Evolutionary conservation across 495 filamentous ascomycete species (phyloP).

Genomic region (Pseudotulostoma volvatum): DNA sequence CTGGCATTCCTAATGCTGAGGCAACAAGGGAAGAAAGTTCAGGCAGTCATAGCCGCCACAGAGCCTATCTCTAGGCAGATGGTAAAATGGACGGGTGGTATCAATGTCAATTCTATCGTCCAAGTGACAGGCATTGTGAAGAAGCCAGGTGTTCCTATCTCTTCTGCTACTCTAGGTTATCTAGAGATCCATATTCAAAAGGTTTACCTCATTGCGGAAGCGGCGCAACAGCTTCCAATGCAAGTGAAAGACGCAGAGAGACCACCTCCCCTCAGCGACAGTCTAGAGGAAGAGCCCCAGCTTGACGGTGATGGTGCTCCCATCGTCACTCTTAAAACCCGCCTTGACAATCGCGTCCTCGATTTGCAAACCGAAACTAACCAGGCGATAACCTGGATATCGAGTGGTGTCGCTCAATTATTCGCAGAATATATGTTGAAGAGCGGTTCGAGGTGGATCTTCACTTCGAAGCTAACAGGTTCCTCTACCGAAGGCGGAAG

Average conservation of each 20-base stretch:
- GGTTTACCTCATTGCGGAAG: slow-evolving; percentile 57
- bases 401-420: slow-evolving; percentile 61
- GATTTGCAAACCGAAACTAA: slow-evolving; percentile 78
- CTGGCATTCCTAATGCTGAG: slow-evolving; percentile 83
- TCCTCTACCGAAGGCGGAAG: slow-evolving; percentile 88
- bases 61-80: slow-evolving; percentile 52
- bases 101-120: slow-evolving; percentile 69
- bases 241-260: slow-evolving; percentile 49
- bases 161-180: slow-evolving; percentile 57
- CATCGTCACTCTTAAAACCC: slow-evolving; percentile 55
- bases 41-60: slow-evolving; percentile 55
- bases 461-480: slow-evolving; percentile 76
- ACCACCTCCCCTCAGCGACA: slow-evolving; percentile 28
- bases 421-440: slow-evolving; percentile 66
- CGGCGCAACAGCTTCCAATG: slow-evolving; percentile 49
- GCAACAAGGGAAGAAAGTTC: slow-evolving; percentile 65
- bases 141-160: slow-evolving; percentile 57
- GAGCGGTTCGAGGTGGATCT: slow-evolving; percentile 71
- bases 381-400: slow-evolving; percentile 72
- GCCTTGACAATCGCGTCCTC: slow-evolving; percentile 78
- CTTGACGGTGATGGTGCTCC: slow-evolving; percentile 35
- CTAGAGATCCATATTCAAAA: slow-evolving; percentile 67
- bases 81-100: slow-evolving; percentile 70
- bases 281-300: slow-evolving; percentile 26
- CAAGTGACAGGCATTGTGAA: slow-evolving; percentile 62